Base-by-base conservation (phyloP, 2,329 filamentous ascomycete species). In the Penicillium sp. region DNA sequence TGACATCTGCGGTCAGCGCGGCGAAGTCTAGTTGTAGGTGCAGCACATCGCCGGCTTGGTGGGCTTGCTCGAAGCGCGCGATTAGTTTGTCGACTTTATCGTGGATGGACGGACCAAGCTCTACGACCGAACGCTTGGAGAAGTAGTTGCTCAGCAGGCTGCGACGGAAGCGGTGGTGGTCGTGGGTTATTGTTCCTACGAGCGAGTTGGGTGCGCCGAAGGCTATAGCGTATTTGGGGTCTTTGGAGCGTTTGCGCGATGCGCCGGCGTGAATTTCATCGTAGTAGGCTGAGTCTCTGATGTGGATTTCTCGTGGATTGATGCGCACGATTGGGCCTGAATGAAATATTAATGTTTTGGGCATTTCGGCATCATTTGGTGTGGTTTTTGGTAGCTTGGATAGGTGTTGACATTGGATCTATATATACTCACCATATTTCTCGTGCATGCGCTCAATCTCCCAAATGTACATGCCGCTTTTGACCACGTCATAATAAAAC, bases 111-210 rank as follows among this genome's bases (percentile, higher is more conserved):
- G 72, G 71, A n/a, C 76, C 71, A 1, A 79, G 66, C 6, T 57
- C 57, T 4, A 61, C 61, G 20, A 79, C 70, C 8, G 72, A 72
- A 3, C 70, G 69, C 34, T 70, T 73, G 11, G 77, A 78, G 63
- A 80, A 81, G 68, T 78, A 80, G 2, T 72, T 73, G 47, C 71
- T 77, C 43, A 80, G 53, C 3, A 74, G 70, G 14, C 60, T 69
- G 37, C 78, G 74, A 8, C 78, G 72, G 22, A 72, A 65, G 4
- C 76, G 73, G 60, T 81, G 78, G 24, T 72, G 65, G 29, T 77
- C 72, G 53, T 78, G 74, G 31, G 69, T 61, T 32, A 72, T 65
- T 1, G 76, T 79, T 18, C 67, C 61, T 24, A 69, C 60, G 18
- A 65, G 61, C 2, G 66, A 64, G 9, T 47, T 24, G 4, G 62